Evolutionary conservation across 129 eudicot genomes (phyloP).

Genomic region (Helichrysum umbraculigerum): DNA sequence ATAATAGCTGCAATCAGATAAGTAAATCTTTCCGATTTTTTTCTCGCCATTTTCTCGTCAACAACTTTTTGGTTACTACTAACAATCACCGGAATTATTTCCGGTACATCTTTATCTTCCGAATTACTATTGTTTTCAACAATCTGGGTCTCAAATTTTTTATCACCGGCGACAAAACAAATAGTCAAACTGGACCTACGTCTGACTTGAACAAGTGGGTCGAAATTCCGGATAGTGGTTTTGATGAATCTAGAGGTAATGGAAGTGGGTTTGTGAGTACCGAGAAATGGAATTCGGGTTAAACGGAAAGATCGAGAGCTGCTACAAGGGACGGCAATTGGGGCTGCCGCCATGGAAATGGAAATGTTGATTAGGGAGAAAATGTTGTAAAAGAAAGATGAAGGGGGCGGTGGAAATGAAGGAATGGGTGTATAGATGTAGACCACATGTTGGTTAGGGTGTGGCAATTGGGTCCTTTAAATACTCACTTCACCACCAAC

Average conservation of each 20-base stretch:
- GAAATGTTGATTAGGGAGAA: not conserved
- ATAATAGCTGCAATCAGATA: constrained; percentile 88
- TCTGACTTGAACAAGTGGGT: constrained; percentile 16
- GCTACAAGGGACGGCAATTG: constrained; percentile 48
- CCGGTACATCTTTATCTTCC: constrained; percentile 21
- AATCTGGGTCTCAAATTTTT: constrained; percentile 21
- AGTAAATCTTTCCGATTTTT: constrained; percentile 81
- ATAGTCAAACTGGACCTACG: constrained; percentile 34
- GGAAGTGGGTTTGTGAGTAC: constrained; percentile 30
- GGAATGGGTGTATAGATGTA: constrained; percentile 29
- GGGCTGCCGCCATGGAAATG: constrained; percentile 53
- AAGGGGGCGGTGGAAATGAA: constrained; percentile 25
- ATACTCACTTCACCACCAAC: constrained; percentile 12
- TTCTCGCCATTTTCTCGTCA: constrained; percentile 78
- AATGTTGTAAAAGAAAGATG: not conserved
- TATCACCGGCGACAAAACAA: constrained; percentile 55
- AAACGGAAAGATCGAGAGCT: constrained; percentile 37
- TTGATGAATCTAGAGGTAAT: constrained; percentile 28
- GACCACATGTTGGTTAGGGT: constrained; percentile 46
- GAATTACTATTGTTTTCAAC: not conserved
- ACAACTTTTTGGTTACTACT: constrained; percentile 28
- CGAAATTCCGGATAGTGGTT: constrained; percentile 2
- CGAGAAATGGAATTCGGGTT: constrained; percentile 33
- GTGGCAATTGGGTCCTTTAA: constrained; percentile 23
- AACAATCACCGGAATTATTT: constrained; percentile 28